Evolutionary conservation across 2,329 filamentous ascomycete genomes (phyloP).

Genomic region (Claviceps quebecensis): DNA sequence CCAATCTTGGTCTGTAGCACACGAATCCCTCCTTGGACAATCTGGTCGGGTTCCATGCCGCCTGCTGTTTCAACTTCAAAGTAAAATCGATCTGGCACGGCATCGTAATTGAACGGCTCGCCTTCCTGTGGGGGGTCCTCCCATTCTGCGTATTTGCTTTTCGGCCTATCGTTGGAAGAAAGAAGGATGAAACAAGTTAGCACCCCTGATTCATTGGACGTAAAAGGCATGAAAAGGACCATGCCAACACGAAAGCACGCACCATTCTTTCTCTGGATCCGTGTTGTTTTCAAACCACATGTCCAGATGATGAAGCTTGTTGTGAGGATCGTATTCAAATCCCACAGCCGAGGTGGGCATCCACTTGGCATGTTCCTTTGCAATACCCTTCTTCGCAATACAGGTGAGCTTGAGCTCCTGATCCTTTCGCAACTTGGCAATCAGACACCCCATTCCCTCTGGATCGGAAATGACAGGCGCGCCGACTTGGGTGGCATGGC

Average conservation of each 20-base stretch:
- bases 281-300: constrained; percentile 77
- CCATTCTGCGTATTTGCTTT: constrained; percentile 64
- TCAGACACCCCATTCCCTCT: constrained; percentile 67
- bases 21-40: constrained; percentile 78
- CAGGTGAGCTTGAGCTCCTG: constrained; percentile 86
- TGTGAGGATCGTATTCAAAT: constrained; percentile 97
- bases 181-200: neutral
- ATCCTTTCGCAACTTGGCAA: constrained; percentile 77
- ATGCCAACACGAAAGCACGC: constrained; percentile 17
- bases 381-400: constrained; percentile 95
- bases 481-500: constrained; percentile 63
- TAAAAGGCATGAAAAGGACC: neutral
- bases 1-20: constrained; percentile 86
- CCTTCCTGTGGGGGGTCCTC: constrained; percentile 70
- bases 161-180: constrained; percentile 43
- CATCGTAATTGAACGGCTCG: constrained; percentile 83
- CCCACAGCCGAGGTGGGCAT: constrained; percentile 81
- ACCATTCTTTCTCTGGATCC: constrained; percentile 75
- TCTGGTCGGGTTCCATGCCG: constrained; percentile 75
- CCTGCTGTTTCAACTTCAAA: constrained; percentile 85
- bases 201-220: neutral
- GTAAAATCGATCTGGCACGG: constrained; percentile 74
- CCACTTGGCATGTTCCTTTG: constrained; percentile 98
- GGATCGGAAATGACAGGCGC: constrained; percentile 73
- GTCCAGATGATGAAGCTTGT: constrained; percentile 83